A percentile compares a stretch with the other conserved stretches of the same genome.
Conservation (phyloP, 1,284 basidiomycete species). For the Trametes sp. region DNA sequence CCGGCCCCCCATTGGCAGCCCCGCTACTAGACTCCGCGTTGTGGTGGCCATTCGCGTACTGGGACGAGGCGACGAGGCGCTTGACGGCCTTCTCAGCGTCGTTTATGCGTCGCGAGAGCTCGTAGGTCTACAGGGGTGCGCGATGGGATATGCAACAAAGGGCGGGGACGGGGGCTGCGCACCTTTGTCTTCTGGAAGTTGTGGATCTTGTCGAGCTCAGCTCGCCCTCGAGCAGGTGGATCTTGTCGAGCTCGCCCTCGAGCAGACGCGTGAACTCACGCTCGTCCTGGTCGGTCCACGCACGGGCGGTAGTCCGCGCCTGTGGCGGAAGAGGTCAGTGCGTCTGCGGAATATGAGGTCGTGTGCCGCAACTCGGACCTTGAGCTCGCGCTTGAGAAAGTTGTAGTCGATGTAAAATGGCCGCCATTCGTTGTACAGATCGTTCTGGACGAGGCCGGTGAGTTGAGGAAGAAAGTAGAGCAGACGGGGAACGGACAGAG, state of each 20-base stretch:
- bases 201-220: slow-evolving; percentile 95
- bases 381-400: slow-evolving; percentile 88
- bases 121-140: slow-evolving; percentile 66
- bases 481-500: slow-evolving; percentile 58
- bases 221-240: slow-evolving; percentile 92
- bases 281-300: slow-evolving; percentile 85
- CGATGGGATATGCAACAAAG: neutral
- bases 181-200: slow-evolving; percentile 95
- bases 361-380: slow-evolving; percentile 54
- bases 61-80: slow-evolving; percentile 70
- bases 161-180: slow-evolving; percentile 23
- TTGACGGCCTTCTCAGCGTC: slow-evolving; percentile 84
- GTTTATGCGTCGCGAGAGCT: slow-evolving; percentile 82
- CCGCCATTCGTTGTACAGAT: slow-evolving; percentile 90
- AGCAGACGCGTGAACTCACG: slow-evolving; percentile 81
- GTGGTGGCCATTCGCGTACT: slow-evolving; percentile 42
- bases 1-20: slow-evolving; percentile 27
- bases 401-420: slow-evolving; percentile 93
- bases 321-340: slow-evolving; percentile 37
- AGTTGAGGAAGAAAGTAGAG: slow-evolving; percentile 1
- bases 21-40: slow-evolving; percentile 27
- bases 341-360: slow-evolving; percentile 44
- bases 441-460: slow-evolving; percentile 57
- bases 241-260: slow-evolving; percentile 92
- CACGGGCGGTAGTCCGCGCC: slow-evolving; percentile 63